Evolutionary conservation across 2,329 filamentous ascomycete genomes (phyloP), one percentile per base, ranked within the genome.

Genomic region (Xylariaceae sp.): DNA sequence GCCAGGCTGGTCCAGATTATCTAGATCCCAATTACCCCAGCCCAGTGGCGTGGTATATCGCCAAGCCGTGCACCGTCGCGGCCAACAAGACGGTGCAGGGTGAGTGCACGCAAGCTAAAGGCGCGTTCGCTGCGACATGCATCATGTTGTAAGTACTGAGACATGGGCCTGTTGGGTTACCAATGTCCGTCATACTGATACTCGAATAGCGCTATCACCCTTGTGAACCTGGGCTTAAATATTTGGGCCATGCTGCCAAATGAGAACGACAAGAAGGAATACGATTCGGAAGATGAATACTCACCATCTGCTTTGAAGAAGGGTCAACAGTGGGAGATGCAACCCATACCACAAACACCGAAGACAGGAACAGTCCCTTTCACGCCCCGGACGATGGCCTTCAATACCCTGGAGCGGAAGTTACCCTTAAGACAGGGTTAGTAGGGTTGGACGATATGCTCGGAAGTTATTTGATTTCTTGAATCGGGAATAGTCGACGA

Each of bases 1-100:
- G 83, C 37, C 86, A 90, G 62, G 79, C 84, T 40, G 81, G 83
- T 9, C 82, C 84, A 22, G 87, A 91, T 64, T 78, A 83, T 56
- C 78, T 77, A 50, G 86, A 91, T 62, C 65, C 77, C 4, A 62
- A 70, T 33, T 75, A 81, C 54, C 76, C 75, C 4, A 81, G 81
- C 54, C 70, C 72, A 19, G 72, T 79, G 19, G 76, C 85, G 6
- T 91, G 87, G 87, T 90, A 89, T 61, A 78, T 90, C 52, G 75
- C 76, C 40, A 80, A 85, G 61, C 79, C 77, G 47, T 91, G 87
- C 65, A 69, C 64, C 39, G 71, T 83, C 29, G 81, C 82, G 2
- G 68, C 67, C 39, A 68, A 73, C 4, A 72, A 72, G 45, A 65
- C 64, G 37, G 73, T 76, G 19, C 69, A 76, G 36, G 65, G 72